A percentile compares a stretch with the other conserved stretches of the same genome.
phyloP scores from a whole-genome alignment of 306 rosid species.

The Vigna hirtella region DNA sequence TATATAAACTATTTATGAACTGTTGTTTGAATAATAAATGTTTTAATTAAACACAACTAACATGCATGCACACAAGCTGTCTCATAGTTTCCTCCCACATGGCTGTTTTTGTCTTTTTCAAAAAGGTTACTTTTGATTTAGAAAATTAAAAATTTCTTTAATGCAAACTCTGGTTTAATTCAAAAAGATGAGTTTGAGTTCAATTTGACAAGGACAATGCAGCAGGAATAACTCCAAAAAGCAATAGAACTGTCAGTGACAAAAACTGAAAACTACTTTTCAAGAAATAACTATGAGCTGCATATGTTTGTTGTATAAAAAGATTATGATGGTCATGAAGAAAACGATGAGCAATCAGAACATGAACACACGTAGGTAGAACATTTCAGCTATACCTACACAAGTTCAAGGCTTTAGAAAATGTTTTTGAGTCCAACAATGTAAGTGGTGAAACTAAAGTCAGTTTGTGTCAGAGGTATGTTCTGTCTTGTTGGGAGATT shows the following conservation, averaged over 20 bases:
- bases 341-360: constrained; percentile 8
- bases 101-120: no score
- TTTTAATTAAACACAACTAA: no score
- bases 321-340: constrained; percentile 22
- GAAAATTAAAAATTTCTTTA: no score
- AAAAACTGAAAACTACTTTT: not conserved
- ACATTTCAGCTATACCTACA: no score
- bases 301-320: not conserved
- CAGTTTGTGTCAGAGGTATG: constrained; percentile 49
- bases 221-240: constrained; percentile 61
- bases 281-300: not conserved
- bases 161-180: not conserved
- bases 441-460: constrained; percentile 74
- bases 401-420: constrained; percentile 21
- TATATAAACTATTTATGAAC: no score
- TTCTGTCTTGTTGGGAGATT: constrained; percentile 36
- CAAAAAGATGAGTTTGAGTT: constrained; percentile 53
- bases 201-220: constrained; percentile 83
- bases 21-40: no score
- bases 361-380: not conserved
- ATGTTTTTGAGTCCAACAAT: constrained; percentile 73
- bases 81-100: not conserved
- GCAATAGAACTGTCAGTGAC: no score
- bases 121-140: no score
- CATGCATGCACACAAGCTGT: not conserved